Base-by-base conservation (phyloP, 2,329 filamentous ascomycete genomes). In the Amauroascus niger region DNA sequence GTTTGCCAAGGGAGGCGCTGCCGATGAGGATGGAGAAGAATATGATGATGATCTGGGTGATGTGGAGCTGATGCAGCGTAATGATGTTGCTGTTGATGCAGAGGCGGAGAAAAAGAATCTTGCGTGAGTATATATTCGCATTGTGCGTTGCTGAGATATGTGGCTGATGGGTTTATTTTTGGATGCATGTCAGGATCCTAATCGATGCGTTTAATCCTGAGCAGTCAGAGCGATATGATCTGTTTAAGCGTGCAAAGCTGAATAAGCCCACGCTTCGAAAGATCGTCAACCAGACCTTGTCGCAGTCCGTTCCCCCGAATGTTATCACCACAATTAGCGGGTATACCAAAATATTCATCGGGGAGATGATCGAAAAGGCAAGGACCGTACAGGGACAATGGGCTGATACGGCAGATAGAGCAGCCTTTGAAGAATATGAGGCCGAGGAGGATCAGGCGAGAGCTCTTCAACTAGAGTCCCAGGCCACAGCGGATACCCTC, bases 231-330 rank as follows among this genome's bases (percentile, higher is more conserved):
- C 70, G 75, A 50, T 76, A 76, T 54, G 73, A 76, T 58, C 64
- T 72, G 11, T 76, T 74, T 62, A 74, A 76, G 39, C 72, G 75
- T 14, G 68, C 72, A 6, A 76, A 75, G 59, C 63, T 79, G 48
- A 71, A 74, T 33, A 76, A 76, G 55, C 70, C 74, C 49, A 75
- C 73, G 0, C 68, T 78, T 13, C 74, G 75, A 54, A 65, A 74
- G 60, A 78, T 86, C 57, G 80, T 82, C 57, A 86, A 86, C 61
- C 80, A 83, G 64, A 83, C 81, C 1, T 75, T 86, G 37, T 81
- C 79, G 1, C 82, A 86, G 64, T 83, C 79, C 45, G 81, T 86
- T 5, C 82, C 82, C 1, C 74, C 77, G 26, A 80, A 77, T 57
- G 80, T 84, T 50, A 77, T 84, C 37, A 81, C 79, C 13, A 79